These are phyloP conservation scores for Calendula officinalis DNA, from an alignment of 129 eudicot species.

Conservation along the genomic window DNA sequence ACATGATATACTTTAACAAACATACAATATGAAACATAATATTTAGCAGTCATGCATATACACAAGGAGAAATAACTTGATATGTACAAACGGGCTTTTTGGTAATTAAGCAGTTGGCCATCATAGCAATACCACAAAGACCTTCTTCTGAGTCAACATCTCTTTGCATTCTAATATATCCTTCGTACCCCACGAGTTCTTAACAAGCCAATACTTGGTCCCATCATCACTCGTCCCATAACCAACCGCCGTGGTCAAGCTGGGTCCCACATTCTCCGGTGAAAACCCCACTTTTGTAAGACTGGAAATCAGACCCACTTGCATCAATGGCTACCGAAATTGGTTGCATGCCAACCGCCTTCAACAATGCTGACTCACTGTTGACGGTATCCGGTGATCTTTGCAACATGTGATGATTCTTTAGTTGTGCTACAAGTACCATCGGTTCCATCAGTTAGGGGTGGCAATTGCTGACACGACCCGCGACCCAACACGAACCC, in stretches of 20 bases:
- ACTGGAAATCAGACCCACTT: conserved; percentile 5
- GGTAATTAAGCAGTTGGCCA: conserved; percentile 17
- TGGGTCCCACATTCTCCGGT: conserved; percentile 25
- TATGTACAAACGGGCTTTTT: background rate
- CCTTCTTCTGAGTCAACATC: conserved; percentile 20
- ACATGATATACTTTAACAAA: too few species aligned
- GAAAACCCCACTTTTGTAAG: conserved; percentile 17
- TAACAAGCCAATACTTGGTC: conserved; percentile 27
- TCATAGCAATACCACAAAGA: conserved; percentile 31
- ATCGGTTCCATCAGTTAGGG: conserved; percentile 23
- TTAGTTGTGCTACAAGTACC: conserved; percentile 12
- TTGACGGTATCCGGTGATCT: conserved; percentile 28
- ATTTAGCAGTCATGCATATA: too few species aligned
- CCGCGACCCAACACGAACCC: too few species aligned
- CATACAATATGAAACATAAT: too few species aligned
- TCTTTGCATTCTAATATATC: conserved; percentile 29
- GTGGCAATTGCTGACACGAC: too few species aligned
- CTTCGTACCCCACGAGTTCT: conserved; percentile 35
- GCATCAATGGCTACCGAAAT: conserved; percentile 30
- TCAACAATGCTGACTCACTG: conserved; percentile 7
- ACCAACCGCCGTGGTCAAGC: conserved; percentile 26
- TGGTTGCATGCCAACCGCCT: conserved; percentile 31
- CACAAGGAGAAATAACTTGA: background rate
- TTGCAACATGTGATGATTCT: background rate
- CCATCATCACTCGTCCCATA: conserved; percentile 26